These are phyloP conservation scores for Leccinum pachyderme DNA, from an alignment of 1,284 basidiomycete genomes.

Conservation along the genomic window DNA sequence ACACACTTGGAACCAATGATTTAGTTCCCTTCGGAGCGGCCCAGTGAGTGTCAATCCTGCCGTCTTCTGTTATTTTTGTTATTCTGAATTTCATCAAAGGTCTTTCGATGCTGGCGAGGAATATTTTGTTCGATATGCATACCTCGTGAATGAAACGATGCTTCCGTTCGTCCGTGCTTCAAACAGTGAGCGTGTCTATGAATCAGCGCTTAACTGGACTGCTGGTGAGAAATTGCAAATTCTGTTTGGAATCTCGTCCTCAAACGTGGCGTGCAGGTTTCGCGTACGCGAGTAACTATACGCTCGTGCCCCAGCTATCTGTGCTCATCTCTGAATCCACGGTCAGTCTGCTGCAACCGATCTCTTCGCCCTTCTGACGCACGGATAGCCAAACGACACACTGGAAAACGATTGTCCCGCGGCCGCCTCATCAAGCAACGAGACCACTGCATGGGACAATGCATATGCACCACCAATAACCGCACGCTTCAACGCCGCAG, in stretches of 20 bases:
- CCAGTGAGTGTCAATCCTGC: neutral
- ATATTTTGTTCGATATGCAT: neutral
- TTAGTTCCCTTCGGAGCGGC: neutral
- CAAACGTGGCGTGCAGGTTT: neutral
- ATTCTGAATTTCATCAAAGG: neutral
- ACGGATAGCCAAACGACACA: neutral
- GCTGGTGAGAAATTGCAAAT: neutral
- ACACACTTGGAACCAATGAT: neutral
- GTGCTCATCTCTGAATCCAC: neutral
- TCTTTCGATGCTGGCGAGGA: neutral
- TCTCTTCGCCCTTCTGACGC: neutral
- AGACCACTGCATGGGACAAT: neutral
- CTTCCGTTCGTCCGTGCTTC: neutral
- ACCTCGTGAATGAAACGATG: neutral
- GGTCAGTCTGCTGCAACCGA: constrained; percentile 20
- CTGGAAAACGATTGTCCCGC: neutral
- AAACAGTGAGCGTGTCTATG: neutral
- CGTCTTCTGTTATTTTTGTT: neutral
- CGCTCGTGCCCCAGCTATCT: neutral
- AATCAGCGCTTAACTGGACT: neutral
- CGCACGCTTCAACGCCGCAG: neutral
- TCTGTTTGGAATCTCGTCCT: neutral
- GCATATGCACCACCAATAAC: neutral
- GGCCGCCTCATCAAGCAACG: neutral
- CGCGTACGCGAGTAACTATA: neutral